phyloP scores from a whole-genome alignment of 1,284 basidiomycete genomes.

The Grifola frondosa region DNA sequence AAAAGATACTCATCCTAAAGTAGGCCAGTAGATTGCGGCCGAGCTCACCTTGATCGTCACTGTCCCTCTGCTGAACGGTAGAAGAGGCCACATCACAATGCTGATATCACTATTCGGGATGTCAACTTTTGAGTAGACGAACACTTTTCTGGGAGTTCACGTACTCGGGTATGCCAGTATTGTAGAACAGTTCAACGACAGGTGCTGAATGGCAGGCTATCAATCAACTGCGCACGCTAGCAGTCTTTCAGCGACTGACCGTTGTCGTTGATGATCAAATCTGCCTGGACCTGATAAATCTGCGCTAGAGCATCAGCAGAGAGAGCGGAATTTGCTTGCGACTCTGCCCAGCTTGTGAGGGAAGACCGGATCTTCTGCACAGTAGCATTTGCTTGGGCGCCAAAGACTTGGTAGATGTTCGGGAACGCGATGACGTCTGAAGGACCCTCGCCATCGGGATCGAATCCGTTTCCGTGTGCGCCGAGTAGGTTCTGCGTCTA shows the following conservation, averaged over 20 bases:
- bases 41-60: constrained; percentile 44
- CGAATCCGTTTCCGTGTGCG: constrained; percentile 33
- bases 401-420: constrained; percentile 46
- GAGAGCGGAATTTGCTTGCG: constrained; percentile 39
- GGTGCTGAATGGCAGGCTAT: too few species aligned
- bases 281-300: constrained; percentile 43
- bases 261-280: constrained; percentile 43
- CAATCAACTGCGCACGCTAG: too few species aligned
- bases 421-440: constrained; percentile 43
- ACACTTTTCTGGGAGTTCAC: background rate
- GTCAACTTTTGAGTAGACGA: too few species aligned
- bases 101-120: constrained; percentile 33
- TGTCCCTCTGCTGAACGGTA: constrained; percentile 53
- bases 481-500: constrained; percentile 42
- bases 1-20: background rate
- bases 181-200: constrained; percentile 38
- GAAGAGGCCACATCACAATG: constrained; percentile 51
- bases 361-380: constrained; percentile 36
- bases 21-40: background rate
- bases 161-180: constrained; percentile 22
- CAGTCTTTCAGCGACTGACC: constrained; percentile 26
- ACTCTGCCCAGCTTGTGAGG: constrained; percentile 39
- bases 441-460: constrained; percentile 28
- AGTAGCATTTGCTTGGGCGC: constrained; percentile 31
- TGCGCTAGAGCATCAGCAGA: constrained; percentile 39